Evolutionary conservation across 345 rosid genomes (phyloP).

Genomic region (Salix arbutifolia): DNA sequence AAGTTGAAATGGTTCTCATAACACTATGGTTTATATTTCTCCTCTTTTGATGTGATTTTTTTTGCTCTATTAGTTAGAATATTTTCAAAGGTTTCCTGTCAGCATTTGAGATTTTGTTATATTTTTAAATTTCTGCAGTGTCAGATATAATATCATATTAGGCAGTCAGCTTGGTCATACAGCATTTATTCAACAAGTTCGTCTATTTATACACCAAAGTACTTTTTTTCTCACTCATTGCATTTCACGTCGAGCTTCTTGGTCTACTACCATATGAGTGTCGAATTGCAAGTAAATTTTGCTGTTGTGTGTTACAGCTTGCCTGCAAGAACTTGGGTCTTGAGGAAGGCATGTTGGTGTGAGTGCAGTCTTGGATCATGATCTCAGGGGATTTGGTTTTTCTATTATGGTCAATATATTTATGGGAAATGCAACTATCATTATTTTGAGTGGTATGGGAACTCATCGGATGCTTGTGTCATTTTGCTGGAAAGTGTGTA

Average conservation of each 20-base stretch:
- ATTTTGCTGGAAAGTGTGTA: slow-evolving; percentile 17
- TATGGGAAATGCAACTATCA: slow-evolving; percentile 21
- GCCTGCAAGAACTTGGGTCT: slow-evolving; percentile 72
- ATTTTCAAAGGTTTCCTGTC: background rate
- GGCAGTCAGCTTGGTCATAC: background rate
- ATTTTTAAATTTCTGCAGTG: background rate
- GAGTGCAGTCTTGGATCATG: slow-evolving; percentile 40
- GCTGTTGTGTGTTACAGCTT: slow-evolving; percentile 40
- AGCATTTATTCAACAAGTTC: background rate
- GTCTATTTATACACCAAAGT: slow-evolving; percentile 6
- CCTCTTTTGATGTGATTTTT: background rate
- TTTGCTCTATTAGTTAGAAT: background rate
- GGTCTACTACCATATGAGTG: slow-evolving; percentile 28
- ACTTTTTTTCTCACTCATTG: slow-evolving; percentile 4
- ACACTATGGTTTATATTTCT: background rate
- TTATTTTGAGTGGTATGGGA: slow-evolving; percentile 9
- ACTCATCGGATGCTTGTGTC: slow-evolving; percentile 14
- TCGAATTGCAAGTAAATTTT: slow-evolving; percentile 26
- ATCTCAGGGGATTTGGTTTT: slow-evolving; percentile 30
- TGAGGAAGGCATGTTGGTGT: slow-evolving; percentile 57
- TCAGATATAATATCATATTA: background rate
- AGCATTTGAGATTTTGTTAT: background rate
- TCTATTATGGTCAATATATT: slow-evolving; percentile 23
- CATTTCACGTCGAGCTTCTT: slow-evolving; percentile 27
- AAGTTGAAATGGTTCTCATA: background rate